phyloP scores from a whole-genome alignment of 2,329 filamentous ascomycete species.

The Aspergillus clavatus region DNA sequence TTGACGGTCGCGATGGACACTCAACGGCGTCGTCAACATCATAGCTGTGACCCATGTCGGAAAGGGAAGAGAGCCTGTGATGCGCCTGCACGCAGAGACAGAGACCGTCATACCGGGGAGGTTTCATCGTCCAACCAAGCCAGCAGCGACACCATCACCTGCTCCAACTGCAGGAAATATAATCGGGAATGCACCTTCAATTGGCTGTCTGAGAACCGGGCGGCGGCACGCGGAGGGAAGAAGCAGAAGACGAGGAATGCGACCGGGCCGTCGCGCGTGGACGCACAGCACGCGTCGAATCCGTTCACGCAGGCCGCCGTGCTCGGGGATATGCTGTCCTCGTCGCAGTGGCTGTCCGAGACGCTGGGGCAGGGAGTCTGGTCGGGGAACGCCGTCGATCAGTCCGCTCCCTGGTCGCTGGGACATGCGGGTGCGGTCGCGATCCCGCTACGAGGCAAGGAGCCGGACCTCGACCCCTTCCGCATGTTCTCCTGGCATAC shows the following conservation, averaged over 20 bases:
- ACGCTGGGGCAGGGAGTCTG: not conserved
- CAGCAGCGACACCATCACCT: constrained; percentile 23
- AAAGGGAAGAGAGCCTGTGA: constrained; percentile 45
- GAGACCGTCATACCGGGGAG: too few species aligned
- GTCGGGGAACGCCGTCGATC: not conserved
- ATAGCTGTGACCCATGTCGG: constrained; percentile 46
- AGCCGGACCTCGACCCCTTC: not conserved
- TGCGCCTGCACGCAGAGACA: constrained; percentile 22
- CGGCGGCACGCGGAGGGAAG: constrained; percentile 4
- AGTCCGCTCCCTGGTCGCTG: not conserved
- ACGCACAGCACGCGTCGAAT: not conserved
- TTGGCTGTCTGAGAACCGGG: constrained; percentile 34
- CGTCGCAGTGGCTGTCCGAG: not conserved
- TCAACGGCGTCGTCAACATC: constrained; percentile 19
- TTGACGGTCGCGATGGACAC: not conserved
- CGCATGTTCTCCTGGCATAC: not conserved
- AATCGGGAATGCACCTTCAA: constrained; percentile 44
- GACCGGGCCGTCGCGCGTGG: not conserved
- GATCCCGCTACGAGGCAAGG: not conserved
- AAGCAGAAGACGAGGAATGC: constrained; percentile 3
- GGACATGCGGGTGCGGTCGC: not conserved
- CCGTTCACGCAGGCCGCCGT: not conserved
- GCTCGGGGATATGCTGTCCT: not conserved
- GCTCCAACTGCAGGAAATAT: constrained; percentile 43
- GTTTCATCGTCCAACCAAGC: not conserved